Conservation (phyloP, 2,329 filamentous ascomycete genomes). For the Clonostachys rhizophaga region DNA sequence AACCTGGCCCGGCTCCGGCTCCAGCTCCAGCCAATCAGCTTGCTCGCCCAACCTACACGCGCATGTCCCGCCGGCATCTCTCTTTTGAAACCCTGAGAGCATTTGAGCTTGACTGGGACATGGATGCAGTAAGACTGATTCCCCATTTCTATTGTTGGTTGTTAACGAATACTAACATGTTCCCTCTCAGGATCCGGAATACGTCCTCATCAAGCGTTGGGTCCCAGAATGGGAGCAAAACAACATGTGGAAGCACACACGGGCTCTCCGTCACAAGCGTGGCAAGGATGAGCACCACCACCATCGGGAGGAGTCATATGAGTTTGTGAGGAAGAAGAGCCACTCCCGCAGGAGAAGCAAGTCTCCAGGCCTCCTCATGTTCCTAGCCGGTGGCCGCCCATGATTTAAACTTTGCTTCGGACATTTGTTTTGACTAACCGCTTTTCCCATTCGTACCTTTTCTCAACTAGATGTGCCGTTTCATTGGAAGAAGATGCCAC, state of each 20-base stretch:
- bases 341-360: constrained; percentile 46
- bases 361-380: constrained; percentile 52
- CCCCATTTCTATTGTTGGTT: neutral
- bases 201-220: constrained; percentile 69
- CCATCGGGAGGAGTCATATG: constrained; percentile 40
- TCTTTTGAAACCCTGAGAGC: constrained; percentile 56
- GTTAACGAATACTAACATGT: constrained; percentile 19
- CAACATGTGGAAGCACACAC: constrained; percentile 68
- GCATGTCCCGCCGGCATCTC: constrained; percentile 57
- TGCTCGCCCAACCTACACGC: constrained; percentile 52
- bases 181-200: constrained; percentile 54
- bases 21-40: constrained; percentile 4
- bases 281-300: constrained; percentile 35
- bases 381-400: constrained; percentile 47
- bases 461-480: too few relatives aligned
- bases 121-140: constrained; percentile 43
- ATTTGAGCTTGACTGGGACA: constrained; percentile 52
- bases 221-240: constrained; percentile 69
- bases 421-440: neutral
- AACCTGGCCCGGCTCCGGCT: neutral
- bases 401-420: constrained; percentile 7
- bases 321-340: constrained; percentile 53
- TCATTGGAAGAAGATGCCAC: too few relatives aligned
- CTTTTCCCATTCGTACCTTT: too few relatives aligned
- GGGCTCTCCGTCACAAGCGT: constrained; percentile 53